These are phyloP conservation scores for Leishmania major DNA, from an alignment of 208 protist species.

Conservation along the genomic window DNA sequence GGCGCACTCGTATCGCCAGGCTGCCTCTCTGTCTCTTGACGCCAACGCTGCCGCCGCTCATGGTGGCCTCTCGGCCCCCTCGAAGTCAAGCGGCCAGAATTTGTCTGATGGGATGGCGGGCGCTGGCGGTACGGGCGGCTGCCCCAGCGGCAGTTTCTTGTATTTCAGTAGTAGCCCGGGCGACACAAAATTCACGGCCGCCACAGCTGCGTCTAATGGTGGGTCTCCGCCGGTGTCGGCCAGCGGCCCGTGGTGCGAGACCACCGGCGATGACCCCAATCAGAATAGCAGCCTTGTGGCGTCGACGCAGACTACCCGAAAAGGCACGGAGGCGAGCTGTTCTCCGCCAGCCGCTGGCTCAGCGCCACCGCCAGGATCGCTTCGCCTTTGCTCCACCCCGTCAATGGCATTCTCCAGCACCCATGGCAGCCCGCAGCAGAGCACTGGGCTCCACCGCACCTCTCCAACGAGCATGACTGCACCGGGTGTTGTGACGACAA, in stretches of 20 bases:
- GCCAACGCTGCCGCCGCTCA: neutral
- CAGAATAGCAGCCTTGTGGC: neutral
- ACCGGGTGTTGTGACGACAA: neutral
- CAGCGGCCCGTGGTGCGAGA: neutral
- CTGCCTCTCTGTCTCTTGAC: constrained; percentile 1
- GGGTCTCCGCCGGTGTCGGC: neutral
- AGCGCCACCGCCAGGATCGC: neutral
- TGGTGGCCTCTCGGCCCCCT: neutral
- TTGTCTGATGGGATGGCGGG: neutral
- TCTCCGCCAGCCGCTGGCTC: neutral
- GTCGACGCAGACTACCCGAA: neutral
- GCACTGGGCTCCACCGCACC: neutral
- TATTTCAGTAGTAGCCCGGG: neutral
- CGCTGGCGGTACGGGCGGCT: neutral
- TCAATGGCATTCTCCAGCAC: neutral
- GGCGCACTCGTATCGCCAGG: neutral
- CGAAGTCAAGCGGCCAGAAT: neutral
- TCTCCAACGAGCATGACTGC: neutral
- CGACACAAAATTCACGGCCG: neutral
- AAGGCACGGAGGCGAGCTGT: neutral
- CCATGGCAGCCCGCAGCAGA: neutral
- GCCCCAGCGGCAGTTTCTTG: neutral
- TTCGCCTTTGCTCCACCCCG: neutral
- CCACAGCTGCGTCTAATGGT: neutral
- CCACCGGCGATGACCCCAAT: neutral